phyloP scores from a whole-genome alignment of 306 rosid species.

The Malus sieversii region DNA sequence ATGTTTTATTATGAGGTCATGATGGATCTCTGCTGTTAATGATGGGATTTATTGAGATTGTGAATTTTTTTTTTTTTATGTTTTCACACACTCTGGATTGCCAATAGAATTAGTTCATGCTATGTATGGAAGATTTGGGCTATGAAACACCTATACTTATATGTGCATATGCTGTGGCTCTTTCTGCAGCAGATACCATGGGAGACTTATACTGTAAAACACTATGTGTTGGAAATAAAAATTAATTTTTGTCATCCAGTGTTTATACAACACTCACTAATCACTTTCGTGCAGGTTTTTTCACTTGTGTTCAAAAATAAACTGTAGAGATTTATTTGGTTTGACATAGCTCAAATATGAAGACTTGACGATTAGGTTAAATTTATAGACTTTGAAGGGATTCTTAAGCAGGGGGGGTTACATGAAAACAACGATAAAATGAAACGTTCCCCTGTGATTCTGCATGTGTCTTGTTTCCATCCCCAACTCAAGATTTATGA shows the following conservation, averaged over 20 bases:
- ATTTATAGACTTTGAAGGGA: not conserved
- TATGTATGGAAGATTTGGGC: not conserved
- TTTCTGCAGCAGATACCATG: not conserved
- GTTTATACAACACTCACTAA: not conserved
- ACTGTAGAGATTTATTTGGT: not conserved
- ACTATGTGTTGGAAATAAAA: not conserved
- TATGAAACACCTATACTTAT: not conserved
- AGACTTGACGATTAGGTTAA: not conserved
- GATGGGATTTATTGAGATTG: not conserved
- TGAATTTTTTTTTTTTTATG: not conserved
- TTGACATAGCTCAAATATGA: not conserved
- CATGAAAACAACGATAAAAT: not conserved
- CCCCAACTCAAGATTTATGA: not conserved
- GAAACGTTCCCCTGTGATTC: not conserved
- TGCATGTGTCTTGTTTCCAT: not conserved
- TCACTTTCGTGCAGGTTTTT: not conserved
- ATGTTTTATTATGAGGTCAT: not conserved
- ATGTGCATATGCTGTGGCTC: not conserved
- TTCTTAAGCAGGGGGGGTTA: not conserved
- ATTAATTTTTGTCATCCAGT: not conserved
- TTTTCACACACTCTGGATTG: not conserved
- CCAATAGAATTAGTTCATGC: not conserved
- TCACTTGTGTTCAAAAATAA: not conserved
- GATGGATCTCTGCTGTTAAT: not conserved
- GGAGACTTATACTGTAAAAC: not conserved